A percentile compares a stretch with the other conserved stretches of the same genome.
These are phyloP conservation scores for Heliophila coronopifolia DNA, from an alignment of 441 rosid species.

Conservation along the genomic window DNA sequence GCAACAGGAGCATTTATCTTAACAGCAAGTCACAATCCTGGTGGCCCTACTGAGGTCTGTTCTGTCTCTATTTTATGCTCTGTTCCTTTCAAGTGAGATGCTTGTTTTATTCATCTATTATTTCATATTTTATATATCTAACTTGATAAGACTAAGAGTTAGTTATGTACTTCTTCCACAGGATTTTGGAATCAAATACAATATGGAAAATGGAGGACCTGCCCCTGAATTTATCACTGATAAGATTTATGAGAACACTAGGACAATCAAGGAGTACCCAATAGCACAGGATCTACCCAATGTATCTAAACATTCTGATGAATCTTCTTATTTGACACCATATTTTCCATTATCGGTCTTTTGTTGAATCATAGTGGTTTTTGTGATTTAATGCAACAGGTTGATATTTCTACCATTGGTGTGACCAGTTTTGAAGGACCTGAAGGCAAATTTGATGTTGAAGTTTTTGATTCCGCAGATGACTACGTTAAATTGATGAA, in stretches of 20 bases:
- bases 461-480: slow-evolving; percentile 84
- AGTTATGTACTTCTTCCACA: slow-evolving; percentile 23
- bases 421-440: slow-evolving; percentile 69
- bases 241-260: slow-evolving; percentile 90
- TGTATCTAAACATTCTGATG: slow-evolving; percentile 40
- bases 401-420: slow-evolving; percentile 64
- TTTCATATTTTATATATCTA: background rate
- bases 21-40: slow-evolving; percentile 99
- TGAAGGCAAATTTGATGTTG: slow-evolving; percentile 82
- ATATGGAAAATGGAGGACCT: slow-evolving; percentile 99
- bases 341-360: slow-evolving; percentile 7
- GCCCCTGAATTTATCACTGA: slow-evolving; percentile 95
- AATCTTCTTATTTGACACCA: background rate
- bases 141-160: slow-evolving; percentile 7
- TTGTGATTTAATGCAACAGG: slow-evolving; percentile 38
- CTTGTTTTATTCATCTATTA: background rate
- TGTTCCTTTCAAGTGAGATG: background rate
- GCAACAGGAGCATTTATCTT: slow-evolving; percentile 88
- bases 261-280: slow-evolving; percentile 73
- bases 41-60: slow-evolving; percentile 91
- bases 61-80: slow-evolving; percentile 6
- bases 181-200: slow-evolving; percentile 99
- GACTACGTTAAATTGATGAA: slow-evolving; percentile 91
- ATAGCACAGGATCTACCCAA: slow-evolving; percentile 66
- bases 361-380: background rate